Evolutionary conservation across 176 grass and related monocot species (phyloP).

Genomic region (Cenchrus fungigraminus): DNA sequence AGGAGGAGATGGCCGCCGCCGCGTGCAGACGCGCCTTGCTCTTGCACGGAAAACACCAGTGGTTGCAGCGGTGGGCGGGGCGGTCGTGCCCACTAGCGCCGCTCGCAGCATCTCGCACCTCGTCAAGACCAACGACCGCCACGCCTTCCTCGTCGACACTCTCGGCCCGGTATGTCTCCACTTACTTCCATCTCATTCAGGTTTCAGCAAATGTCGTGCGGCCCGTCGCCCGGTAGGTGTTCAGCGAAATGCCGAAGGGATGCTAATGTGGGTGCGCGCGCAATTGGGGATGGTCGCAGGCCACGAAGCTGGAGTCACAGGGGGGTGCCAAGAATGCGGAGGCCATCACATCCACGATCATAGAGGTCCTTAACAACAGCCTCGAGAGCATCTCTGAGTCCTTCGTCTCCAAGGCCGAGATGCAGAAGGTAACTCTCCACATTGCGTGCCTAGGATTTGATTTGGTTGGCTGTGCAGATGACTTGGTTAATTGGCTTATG

Average conservation of each 20-base stretch:
- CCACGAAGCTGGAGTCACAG: conserved; percentile 84
- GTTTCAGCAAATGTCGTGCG: not conserved
- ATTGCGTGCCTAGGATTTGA: not conserved
- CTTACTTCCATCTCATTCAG: not conserved
- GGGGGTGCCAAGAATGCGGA: conserved; percentile 92
- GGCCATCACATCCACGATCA: conserved; percentile 90
- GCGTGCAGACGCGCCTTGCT: conserved; percentile 44
- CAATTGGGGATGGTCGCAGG: conserved; percentile 38
- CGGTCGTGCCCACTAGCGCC: not conserved
- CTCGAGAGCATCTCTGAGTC: conserved; percentile 89
- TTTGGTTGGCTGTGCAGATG: not conserved
- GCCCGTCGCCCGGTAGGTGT: not conserved
- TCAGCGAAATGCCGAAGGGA: conserved; percentile 28
- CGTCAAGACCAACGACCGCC: conserved; percentile 81
- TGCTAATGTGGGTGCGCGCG: not conserved
- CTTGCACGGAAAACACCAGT: conserved; percentile 27
- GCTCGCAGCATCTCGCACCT: conserved; percentile 75
- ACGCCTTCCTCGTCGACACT: conserved; percentile 87
- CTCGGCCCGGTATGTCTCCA: conserved; percentile 61
- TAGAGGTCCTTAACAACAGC: conserved; percentile 92
- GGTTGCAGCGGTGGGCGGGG: not conserved
- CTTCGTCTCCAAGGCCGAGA: conserved; percentile 85
- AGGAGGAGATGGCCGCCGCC: conserved; percentile 47
- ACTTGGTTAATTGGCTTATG: not conserved
- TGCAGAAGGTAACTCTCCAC: conserved; percentile 66